Percentiles rank a stretch among this genome's conserved stretches.
phyloP scores from a whole-genome alignment of 108 stramenopile genomes.

The Nannochloropsis salina region DNA sequence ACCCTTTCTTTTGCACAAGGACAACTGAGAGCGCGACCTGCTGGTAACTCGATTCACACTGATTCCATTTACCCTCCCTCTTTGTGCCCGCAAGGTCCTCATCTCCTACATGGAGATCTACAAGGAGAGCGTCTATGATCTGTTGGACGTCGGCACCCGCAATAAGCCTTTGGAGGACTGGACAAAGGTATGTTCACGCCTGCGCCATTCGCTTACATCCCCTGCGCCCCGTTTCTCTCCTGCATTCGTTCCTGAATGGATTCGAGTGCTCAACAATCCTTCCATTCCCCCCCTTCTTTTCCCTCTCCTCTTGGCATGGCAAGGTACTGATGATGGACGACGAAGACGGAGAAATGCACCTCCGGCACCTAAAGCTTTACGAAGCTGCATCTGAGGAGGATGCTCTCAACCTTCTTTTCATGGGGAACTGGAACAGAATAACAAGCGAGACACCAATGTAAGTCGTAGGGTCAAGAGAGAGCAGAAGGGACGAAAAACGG shows the following conservation, averaged over 20 bases:
- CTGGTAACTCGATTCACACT: too few relatives aligned
- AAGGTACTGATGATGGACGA: background rate
- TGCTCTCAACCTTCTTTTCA: constrained; percentile 58
- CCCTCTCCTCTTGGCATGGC: background rate
- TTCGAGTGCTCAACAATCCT: constrained; percentile 40
- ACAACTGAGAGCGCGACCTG: too few relatives aligned
- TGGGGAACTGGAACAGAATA: constrained; percentile 56
- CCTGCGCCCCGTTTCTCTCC: background rate
- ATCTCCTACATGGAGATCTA: constrained; percentile 61
- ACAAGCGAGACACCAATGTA: constrained; percentile 46
- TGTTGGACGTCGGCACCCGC: constrained; percentile 44
- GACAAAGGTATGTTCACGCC: constrained; percentile 11
- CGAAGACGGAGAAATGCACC: constrained; percentile 25
- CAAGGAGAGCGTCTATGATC: constrained; percentile 60
- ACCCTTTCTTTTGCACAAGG: background rate
- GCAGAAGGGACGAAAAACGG: background rate
- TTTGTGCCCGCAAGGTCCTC: constrained; percentile 40
- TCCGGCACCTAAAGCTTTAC: constrained; percentile 29
- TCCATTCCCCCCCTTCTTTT: background rate
- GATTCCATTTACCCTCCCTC: background rate
- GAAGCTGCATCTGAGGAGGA: constrained; percentile 53
- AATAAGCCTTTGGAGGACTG: constrained; percentile 41
- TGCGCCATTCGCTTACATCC: background rate
- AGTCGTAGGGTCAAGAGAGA: background rate
- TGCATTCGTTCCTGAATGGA: background rate